These are phyloP conservation scores for Populus euphratica DNA, from an alignment of 345 rosid species.

Conservation along the genomic window DNA sequence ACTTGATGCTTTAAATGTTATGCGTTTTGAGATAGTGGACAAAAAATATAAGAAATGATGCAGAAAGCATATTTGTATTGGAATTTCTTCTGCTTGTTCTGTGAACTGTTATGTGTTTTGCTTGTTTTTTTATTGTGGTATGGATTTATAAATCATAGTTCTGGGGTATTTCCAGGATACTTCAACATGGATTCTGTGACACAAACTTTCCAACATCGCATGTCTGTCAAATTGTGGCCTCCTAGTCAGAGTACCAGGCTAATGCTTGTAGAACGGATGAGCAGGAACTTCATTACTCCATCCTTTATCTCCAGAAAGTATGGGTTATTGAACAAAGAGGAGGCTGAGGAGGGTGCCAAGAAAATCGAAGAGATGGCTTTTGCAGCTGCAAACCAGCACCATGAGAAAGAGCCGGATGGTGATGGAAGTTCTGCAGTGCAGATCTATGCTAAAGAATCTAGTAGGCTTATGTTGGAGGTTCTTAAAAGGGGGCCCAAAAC, in stretches of 20 bases:
- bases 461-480: constrained; percentile 76
- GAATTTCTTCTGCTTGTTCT: neutral
- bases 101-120: neutral
- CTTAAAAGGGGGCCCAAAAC: constrained; percentile 62
- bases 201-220: constrained; percentile 44
- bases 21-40: neutral
- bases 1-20: neutral
- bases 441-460: constrained; percentile 90
- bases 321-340: constrained; percentile 65
- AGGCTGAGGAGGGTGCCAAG: constrained; percentile 70
- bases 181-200: constrained; percentile 47
- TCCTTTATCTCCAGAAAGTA: constrained; percentile 83
- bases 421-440: constrained; percentile 93
- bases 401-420: constrained; percentile 88
- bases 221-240: constrained; percentile 84
- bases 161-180: constrained; percentile 30
- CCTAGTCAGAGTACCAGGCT: constrained; percentile 70
- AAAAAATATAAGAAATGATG: neutral
- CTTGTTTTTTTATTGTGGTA: neutral
- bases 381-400: constrained; percentile 56
- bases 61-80: neutral
- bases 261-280: constrained; percentile 68
- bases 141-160: constrained; percentile 6
- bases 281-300: constrained; percentile 62
- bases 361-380: constrained; percentile 70